Base-by-base conservation (phyloP, 305 asterid genomes). In the Lippia alba region DNA sequence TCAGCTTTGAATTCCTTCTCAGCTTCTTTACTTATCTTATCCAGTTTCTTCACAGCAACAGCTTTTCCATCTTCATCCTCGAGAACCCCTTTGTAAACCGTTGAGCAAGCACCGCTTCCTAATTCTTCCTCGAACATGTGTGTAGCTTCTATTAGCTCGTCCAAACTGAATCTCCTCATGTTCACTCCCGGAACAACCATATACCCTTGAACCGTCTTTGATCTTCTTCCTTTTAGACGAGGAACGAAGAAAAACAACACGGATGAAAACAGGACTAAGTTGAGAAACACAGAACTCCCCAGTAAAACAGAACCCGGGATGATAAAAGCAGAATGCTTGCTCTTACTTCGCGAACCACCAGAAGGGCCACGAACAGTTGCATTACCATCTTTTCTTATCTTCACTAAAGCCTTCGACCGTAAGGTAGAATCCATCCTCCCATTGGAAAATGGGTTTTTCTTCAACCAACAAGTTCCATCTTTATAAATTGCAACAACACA, bases 401-500 rank as follows among this genome's bases (percentile, higher is more conserved):
- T 86, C 2, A 84, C 36, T 66, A 86, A 58, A 56, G 85, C 79
- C 67, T 72, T 86, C 3, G 63, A 73, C 1, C 56, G 66, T 0
- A 32, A 18, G 17, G 67, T 18, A 4, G 71, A 2, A 56, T 78
- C 83, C 0, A 51, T 33, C 65, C 67, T 74, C 57, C 92, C 90
- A 58, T 81, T 79, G 8, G 84, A 78, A 18, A 81, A 63, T 48
- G 90, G 86, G 6, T 30, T 17, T 32, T 48, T 77, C 81, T 76
- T 86, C 78, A 76, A 80, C 83, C 84, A 70, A 58, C 91, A 86
- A 1, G 8, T 30, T 8, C 62, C 56, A 18, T 46, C 60, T 33
- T 76, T 60, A 46, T 53, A 74, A 32, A 74, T 56, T 3, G 78
- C 82, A 24, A 62, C 79, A 39, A 62, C 77, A 67, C 91, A 84